phyloP scores from a whole-genome alignment of 2,329 filamentous ascomycete species.

The Neopestalotiopsis sp. region DNA sequence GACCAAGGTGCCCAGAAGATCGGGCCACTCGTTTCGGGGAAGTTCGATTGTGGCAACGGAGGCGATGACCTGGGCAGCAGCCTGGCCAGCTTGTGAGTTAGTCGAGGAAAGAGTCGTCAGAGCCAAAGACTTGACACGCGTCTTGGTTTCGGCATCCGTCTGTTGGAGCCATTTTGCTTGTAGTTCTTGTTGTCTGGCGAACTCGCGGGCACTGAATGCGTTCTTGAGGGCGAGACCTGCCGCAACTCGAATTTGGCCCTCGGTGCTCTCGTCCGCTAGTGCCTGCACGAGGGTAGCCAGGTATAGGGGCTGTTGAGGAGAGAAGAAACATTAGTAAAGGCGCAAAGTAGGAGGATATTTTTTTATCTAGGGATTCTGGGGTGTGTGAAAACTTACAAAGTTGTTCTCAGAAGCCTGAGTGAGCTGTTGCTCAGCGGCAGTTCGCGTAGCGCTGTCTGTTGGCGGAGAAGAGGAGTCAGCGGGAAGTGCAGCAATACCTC shows the following conservation, averaged over 20 bases:
- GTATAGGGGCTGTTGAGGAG: constrained; percentile 71
- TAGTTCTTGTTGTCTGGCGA: constrained; percentile 82
- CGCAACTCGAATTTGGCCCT: constrained; percentile 86
- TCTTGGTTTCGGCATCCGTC: constrained; percentile 82
- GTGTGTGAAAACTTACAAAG: constrained; percentile 70
- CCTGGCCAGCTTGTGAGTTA: constrained; percentile 83
- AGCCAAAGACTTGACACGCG: constrained; percentile 86
- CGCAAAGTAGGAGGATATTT: constrained; percentile 40
- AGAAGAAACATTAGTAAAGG: background rate
- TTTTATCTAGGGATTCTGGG: constrained; percentile 44
- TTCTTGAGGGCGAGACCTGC: constrained; percentile 98
- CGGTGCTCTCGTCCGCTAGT: constrained; percentile 86
- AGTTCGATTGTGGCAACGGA: constrained; percentile 95
- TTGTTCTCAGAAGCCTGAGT: constrained; percentile 90
- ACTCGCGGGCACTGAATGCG: constrained; percentile 94
- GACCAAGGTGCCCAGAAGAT: constrained; percentile 87
- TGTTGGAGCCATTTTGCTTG: constrained; percentile 92
- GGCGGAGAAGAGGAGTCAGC: constrained; percentile 22
- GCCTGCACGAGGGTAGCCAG: constrained; percentile 90
- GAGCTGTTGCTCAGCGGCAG: constrained; percentile 92
- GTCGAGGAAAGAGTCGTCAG: constrained; percentile 82
- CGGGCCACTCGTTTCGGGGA: constrained; percentile 89
- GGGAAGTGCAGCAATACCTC: constrained; percentile 14
- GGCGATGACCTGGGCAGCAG: constrained; percentile 92
- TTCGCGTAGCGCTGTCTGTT: constrained; percentile 86